Evolutionary conservation across 176 grass and related monocot species (phyloP).

Genomic region (Oryza meyeriana): DNA sequence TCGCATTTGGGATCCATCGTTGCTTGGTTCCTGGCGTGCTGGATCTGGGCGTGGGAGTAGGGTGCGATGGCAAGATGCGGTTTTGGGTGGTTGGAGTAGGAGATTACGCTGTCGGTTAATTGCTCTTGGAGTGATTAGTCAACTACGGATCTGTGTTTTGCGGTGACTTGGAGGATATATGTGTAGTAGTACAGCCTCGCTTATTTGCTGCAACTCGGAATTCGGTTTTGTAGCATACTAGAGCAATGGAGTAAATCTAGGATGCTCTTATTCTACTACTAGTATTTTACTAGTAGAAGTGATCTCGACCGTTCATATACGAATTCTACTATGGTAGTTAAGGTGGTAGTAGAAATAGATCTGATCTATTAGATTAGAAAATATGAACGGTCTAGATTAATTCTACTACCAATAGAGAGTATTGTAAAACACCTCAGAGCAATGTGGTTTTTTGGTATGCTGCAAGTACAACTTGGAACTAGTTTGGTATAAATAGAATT

Average conservation of each 20-base stretch:
- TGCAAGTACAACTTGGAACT: neutral
- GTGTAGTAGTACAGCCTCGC: neutral
- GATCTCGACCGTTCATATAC: too few relatives aligned
- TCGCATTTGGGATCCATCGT: neutral
- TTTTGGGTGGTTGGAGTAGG: slow-evolving; percentile 12
- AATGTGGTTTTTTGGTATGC: neutral
- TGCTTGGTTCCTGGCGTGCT: neutral
- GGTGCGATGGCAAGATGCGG: neutral
- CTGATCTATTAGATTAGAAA: too few relatives aligned
- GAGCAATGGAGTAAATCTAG: too few relatives aligned
- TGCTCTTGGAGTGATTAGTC: neutral
- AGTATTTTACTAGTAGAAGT: too few relatives aligned
- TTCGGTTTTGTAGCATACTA: neutral
- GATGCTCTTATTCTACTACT: too few relatives aligned
- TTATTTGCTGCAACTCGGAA: neutral
- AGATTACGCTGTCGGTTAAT: neutral
- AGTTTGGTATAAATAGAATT: neutral
- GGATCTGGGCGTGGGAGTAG: slow-evolving; percentile 11
- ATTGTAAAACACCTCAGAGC: too few relatives aligned
- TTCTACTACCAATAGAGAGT: too few relatives aligned
- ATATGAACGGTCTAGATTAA: too few relatives aligned
- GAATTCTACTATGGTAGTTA: too few relatives aligned
- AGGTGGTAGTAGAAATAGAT: too few relatives aligned
- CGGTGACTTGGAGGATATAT: neutral
- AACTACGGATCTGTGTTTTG: slow-evolving; percentile 27